Conservation (phyloP, 805 yeast genomes). For the Tetrapisispora namnaoensis region DNA sequence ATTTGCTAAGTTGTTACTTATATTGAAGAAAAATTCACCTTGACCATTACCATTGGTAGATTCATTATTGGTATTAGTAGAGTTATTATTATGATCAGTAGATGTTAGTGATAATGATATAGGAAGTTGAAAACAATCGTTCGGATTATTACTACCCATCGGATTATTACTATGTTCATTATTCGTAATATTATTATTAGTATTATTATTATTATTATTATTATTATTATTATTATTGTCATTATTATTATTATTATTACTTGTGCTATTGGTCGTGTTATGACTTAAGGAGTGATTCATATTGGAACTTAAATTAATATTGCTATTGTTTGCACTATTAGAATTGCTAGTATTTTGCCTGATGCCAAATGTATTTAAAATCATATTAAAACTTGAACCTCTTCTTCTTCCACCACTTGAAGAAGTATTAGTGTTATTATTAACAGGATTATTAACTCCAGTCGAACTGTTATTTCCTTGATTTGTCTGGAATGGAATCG, state of each 20-base stretch:
- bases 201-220: not conserved
- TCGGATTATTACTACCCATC: not conserved
- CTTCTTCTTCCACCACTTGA: slow-evolving; percentile 8
- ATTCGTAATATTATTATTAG: no score
- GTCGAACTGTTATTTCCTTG: not conserved
- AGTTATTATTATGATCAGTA: not conserved
- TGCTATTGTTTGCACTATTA: not conserved
- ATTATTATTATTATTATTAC: not conserved
- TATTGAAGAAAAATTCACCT: slow-evolving; percentile 3
- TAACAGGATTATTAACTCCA: not conserved
- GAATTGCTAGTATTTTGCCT: slow-evolving; percentile 8
- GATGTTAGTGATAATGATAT: slow-evolving; percentile 13
- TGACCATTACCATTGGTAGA: slow-evolving; percentile 2
- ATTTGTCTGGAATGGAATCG: slow-evolving; percentile 2
- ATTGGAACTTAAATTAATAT: not conserved
- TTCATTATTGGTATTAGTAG: not conserved
- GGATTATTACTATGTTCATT: no score
- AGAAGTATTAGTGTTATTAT: slow-evolving; percentile 4
- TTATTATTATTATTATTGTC: no score
- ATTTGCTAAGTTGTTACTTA: slow-evolving; percentile 2
- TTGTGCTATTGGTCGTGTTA: not conserved
- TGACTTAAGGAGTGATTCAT: not conserved
- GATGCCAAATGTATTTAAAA: slow-evolving; percentile 24
- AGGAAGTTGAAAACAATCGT: slow-evolving; percentile 10
- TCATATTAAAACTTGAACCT: slow-evolving; percentile 21